These are phyloP conservation scores for Epichloe uncinata DNA, from an alignment of 2,329 filamentous ascomycete genomes.

Conservation along the genomic window DNA sequence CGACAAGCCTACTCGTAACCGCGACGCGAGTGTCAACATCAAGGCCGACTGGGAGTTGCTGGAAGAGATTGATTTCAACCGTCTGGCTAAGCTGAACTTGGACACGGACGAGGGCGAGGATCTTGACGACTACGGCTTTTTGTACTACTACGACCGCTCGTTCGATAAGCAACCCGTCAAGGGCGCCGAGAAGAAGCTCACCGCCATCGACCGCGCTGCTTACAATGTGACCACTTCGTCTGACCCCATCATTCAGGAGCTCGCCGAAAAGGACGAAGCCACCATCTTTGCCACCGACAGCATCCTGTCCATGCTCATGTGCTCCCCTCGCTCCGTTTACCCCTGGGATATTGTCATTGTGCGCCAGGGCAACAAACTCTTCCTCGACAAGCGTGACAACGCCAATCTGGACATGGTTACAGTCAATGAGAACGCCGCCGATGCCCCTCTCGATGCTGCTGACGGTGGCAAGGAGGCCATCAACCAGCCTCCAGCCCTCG, in stretches of 20 bases:
- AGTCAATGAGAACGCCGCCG: slow-evolving; percentile 96
- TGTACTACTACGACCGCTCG: slow-evolving; percentile 94
- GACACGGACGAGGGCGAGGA: slow-evolving; percentile 93
- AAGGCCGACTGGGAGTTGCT: slow-evolving; percentile 91
- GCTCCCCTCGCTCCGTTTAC: slow-evolving; percentile 89
- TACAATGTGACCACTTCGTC: slow-evolving; percentile 97
- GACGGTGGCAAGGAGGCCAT: slow-evolving; percentile 89
- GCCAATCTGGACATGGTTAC: slow-evolving; percentile 93
- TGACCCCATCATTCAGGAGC: slow-evolving; percentile 92
- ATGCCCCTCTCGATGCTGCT: slow-evolving; percentile 80
- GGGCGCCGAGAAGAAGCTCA: slow-evolving; percentile 74
- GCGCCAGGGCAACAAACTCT: slow-evolving; percentile 90
- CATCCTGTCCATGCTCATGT: slow-evolving; percentile 99
- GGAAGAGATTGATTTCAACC: slow-evolving; percentile 97
- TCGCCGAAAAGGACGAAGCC: slow-evolving; percentile 89
- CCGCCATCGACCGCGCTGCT: slow-evolving; percentile 79
- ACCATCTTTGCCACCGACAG: slow-evolving; percentile 95
- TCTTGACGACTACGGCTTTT: slow-evolving; percentile 87
- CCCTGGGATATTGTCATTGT: slow-evolving; percentile 96
- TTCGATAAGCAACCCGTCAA: slow-evolving; percentile 93
- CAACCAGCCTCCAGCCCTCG: slow-evolving; percentile 86
- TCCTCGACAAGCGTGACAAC: slow-evolving; percentile 96
- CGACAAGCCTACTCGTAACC: slow-evolving; percentile 93
- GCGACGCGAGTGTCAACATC: slow-evolving; percentile 91
- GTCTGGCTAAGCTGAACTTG: slow-evolving; percentile 87